Base-by-base conservation (phyloP, 192 early-diverging fungal genomes). In the Podila horticola region DNA sequence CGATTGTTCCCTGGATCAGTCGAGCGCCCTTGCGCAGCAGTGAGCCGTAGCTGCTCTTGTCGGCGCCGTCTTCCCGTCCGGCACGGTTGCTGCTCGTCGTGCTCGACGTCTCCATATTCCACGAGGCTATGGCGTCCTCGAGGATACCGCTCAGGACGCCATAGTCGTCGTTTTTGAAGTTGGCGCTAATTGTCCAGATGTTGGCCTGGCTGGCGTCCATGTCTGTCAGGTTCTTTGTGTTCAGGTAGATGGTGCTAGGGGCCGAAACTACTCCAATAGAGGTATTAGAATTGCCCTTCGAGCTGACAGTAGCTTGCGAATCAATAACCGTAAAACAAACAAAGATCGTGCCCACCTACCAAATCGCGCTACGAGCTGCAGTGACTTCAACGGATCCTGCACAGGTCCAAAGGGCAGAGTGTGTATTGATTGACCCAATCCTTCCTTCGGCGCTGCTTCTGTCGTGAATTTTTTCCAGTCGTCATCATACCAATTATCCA, bases 121-220 rank as follows among this genome's bases (percentile, higher is more conserved):
- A 90, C 1, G 88, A 86, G 24, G 75, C 67, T 19, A 88, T 79
- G 12, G 67, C 72, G 34, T 86, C 81, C 30, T 87, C 81, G 3
- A 90, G 51, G 1, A 86, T 64, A 10, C 62, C 75, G 0, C 87
- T 82, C 52, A 90, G 64, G 3, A 85, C 63, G 1, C 79, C 74
- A 36, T 88, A 67, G 52, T 70, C 66, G 19, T 71, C 83, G 28
- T 58, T 49, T 17, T 69, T 70, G 69, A 90, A 86, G 29, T 71
- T 72, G 9, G 77, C 69, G 13, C 63, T 72, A 20, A 90, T 24
- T 0, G 63, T 57, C 88, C 88, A 90, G n/a, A 84, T 74, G 8
- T 74, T 82, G 34, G 88, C 87, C 30, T 75, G 69, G 45, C 82
- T 74, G 4, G 88, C 87, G 64, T 90, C 88, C 87, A 90, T 88